Base-by-base conservation (phyloP, 73 alveolate species). In the Durusdinium trenchii region DNA sequence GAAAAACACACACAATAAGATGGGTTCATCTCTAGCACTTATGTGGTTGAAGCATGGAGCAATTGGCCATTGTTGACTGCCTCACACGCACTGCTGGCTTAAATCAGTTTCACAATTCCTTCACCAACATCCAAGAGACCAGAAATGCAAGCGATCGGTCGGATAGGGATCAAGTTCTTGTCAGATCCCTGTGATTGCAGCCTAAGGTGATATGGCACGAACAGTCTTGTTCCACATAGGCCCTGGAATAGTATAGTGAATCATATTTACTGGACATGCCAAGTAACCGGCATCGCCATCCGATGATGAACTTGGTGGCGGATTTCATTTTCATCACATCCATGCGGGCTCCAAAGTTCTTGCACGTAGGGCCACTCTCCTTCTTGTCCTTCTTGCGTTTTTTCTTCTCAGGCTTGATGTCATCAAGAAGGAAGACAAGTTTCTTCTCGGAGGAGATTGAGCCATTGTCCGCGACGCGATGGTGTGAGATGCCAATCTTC, bases 321-420 rank as follows among this genome's bases (percentile, higher is more conserved):
- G 26, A 5, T 40, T 76, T 76, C 43, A 76, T 76, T 35, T 76
- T 76, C 42, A 43, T 40, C 9, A 76, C 38, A 18, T 28, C 10
- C 42, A 76, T 36, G 61, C 40, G 7, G 38, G 87, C 87, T 36
- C 87, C 87, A 76, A 76, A 76, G 87, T 76, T 76, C 26, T 76
- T 76, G 62, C 3, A 9, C 14, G 87, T 76, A 1, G 60, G 61
- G 10, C 62, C 87, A 14, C 45, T 43, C 16, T 40, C 18, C 46
- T 76, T 76, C 60, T 76, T 76, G 61, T 20, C 61, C 61, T 45
- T 40, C 36, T 43, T 40, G 42, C 28, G 40, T 12, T 76, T 76
- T 36, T 45, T 45, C 38, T 76, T 73, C 73, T 6, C 84, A 73
- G 84, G 84, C 84, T 73, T 73, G 50, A 36, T 3, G 28, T 47